A percentile compares a stretch with the other conserved stretches of the same genome.
phyloP scores from a whole-genome alignment of 2,329 filamentous ascomycete species.

The Rhinocladiella similis region DNA sequence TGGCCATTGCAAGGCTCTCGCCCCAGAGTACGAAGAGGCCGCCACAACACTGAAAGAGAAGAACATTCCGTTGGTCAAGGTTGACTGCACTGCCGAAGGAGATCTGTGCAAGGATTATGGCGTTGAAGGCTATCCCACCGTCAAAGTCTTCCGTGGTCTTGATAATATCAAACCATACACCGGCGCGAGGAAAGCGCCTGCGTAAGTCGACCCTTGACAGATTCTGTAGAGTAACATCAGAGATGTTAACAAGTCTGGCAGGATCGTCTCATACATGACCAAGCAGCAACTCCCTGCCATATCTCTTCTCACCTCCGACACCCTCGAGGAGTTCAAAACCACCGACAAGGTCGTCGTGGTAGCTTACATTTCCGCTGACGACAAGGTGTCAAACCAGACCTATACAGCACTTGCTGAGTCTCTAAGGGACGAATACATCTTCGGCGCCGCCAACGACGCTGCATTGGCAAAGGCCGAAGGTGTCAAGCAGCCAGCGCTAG shows the following conservation, averaged over 20 bases:
- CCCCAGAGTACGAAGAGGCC: constrained; percentile 52
- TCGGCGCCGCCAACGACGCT: constrained; percentile 82
- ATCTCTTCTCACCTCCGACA: constrained; percentile 76
- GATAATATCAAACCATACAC: constrained; percentile 81
- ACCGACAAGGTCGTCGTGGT: constrained; percentile 95
- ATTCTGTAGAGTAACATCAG: not conserved
- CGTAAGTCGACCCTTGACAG: constrained; percentile 44
- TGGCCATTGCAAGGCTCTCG: constrained; percentile 97
- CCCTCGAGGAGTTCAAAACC: constrained; percentile 93
- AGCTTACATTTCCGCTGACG: constrained; percentile 76
- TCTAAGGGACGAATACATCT: constrained; percentile 88
- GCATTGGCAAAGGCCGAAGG: constrained; percentile 85
- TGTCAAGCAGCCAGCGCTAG: constrained; percentile 80
- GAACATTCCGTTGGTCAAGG: constrained; percentile 49
- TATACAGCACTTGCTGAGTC: constrained; percentile 72
- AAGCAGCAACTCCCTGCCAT: constrained; percentile 96
- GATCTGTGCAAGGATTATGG: constrained; percentile 88
- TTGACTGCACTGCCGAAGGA: constrained; percentile 89
- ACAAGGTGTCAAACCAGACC: constrained; percentile 83
- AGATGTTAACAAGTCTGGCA: constrained; percentile 27
- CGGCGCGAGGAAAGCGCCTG: constrained; percentile 83
- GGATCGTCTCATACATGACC: constrained; percentile 84
- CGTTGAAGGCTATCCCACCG: constrained; percentile 96
- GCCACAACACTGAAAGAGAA: constrained; percentile 51
- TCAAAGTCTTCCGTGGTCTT: constrained; percentile 95